These are phyloP conservation scores for Aspergillus fischeri DNA, from an alignment of 2,329 filamentous ascomycete species.

Conservation along the genomic window DNA sequence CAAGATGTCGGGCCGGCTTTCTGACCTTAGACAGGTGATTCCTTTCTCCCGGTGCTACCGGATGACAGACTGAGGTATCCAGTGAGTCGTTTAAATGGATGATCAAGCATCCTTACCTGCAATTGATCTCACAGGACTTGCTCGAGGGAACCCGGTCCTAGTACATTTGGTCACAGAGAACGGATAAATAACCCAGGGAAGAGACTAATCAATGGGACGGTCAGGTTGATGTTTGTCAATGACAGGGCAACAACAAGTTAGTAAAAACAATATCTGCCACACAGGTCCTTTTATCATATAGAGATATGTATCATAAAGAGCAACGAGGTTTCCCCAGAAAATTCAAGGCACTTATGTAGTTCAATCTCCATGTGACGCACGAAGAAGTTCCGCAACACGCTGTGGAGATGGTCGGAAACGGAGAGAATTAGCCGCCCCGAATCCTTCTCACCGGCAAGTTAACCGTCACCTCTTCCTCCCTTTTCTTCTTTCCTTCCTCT, in stretches of 20 bases:
- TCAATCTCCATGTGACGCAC: background rate
- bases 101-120: background rate
- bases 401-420: conserved; percentile 18
- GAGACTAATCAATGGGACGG: background rate
- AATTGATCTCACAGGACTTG: background rate
- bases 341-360: background rate
- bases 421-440: conserved; percentile 16
- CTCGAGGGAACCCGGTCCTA: background rate
- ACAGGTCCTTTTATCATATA: background rate
- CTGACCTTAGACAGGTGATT: background rate
- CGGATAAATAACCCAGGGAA: background rate
- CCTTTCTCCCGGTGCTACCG: background rate
- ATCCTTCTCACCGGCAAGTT: conserved; percentile 18
- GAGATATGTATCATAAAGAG: background rate
- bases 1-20: background rate
- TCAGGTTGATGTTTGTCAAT: background rate
- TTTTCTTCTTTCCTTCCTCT: conserved; percentile 9
- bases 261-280: background rate
- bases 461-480: conserved; percentile 15
- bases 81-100: background rate
- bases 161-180: background rate
- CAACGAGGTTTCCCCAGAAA: background rate
- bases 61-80: background rate
- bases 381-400: conserved; percentile 7
- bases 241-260: background rate